A percentile compares a stretch with the other conserved stretches of the same genome.
phyloP scores from a whole-genome alignment of 768 basidiomycete species.

The Gymnopilus junonius region DNA sequence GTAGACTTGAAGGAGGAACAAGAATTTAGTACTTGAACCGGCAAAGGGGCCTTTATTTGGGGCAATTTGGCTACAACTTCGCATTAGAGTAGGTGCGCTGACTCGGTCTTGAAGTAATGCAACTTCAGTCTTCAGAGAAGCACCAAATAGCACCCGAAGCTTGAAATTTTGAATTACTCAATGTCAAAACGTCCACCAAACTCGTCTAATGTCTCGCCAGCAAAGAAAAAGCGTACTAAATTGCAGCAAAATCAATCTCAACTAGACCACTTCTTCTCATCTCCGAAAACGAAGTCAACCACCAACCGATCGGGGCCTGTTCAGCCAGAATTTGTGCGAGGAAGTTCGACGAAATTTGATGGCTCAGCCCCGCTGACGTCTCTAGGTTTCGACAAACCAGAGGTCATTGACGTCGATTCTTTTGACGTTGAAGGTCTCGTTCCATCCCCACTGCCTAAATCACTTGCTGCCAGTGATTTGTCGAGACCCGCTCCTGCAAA shows the following conservation, averaged over 20 bases:
- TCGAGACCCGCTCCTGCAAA: background rate
- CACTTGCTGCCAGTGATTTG: background rate
- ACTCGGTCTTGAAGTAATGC: background rate
- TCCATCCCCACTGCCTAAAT: background rate
- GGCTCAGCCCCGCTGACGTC: background rate
- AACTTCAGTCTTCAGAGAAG: too few relatives aligned
- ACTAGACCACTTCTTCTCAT: slow-evolving; percentile 31
- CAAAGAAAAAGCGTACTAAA: slow-evolving; percentile 23
- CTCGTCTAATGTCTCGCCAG: slow-evolving; percentile 11
- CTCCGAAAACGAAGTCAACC: slow-evolving; percentile 19
- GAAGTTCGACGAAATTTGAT: slow-evolving; percentile 10
- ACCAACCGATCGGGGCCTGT: background rate
- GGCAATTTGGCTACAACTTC: slow-evolving; percentile 8
- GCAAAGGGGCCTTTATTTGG: slow-evolving; percentile 14
- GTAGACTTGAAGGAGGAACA: background rate
- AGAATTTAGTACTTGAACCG: background rate
- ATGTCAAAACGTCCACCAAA: slow-evolving; percentile 27
- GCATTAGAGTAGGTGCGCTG: background rate
- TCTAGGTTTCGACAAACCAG: background rate
- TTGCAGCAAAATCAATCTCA: slow-evolving; percentile 22
- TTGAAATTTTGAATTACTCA: background rate
- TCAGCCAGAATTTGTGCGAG: slow-evolving; percentile 19
- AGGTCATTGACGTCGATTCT: slow-evolving; percentile 29
- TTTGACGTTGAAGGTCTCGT: slow-evolving; percentile 9
- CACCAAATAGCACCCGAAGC: background rate